Conservation (phyloP, 192 early-diverging fungal species). For the Coemansia aciculifera region DNA sequence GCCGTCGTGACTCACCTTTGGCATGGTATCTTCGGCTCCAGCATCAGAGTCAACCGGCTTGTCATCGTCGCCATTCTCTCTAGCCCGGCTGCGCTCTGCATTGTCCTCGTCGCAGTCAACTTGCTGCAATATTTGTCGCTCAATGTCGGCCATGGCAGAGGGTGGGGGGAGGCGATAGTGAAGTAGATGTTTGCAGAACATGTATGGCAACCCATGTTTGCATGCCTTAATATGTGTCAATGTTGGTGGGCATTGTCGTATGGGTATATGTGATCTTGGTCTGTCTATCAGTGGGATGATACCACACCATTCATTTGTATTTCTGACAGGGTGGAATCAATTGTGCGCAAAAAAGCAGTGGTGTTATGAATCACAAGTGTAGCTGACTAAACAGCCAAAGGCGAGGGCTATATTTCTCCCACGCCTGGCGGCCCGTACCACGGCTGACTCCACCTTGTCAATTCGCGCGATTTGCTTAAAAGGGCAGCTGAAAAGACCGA, state of each 20-base stretch:
- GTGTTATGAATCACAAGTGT: not conserved
- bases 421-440: not conserved
- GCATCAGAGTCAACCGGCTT: not conserved
- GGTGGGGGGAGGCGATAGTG: not conserved
- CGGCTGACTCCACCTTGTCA: not conserved
- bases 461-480: not conserved
- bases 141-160: slow-evolving; percentile 22
- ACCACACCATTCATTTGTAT: not conserved
- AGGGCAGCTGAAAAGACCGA: not conserved
- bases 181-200: not conserved
- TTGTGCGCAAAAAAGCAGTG: not conserved
- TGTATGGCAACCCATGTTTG: not conserved
- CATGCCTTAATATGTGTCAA: not conserved
- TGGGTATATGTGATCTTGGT: not conserved
- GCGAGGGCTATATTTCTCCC: not conserved
- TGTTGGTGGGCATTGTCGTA: not conserved
- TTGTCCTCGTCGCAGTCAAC: slow-evolving; percentile 15
- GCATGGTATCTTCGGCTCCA: not conserved
- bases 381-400: not conserved
- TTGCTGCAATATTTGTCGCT: slow-evolving; percentile 13
- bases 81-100: slow-evolving; percentile 8
- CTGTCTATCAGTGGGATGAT: not conserved
- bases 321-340: slow-evolving; percentile 5
- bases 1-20: slow-evolving; percentile 17
- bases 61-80: slow-evolving; percentile 16